Evolutionary conservation across 2,329 filamentous ascomycete genomes (phyloP).

Genomic region (Didymella pinodella): DNA sequence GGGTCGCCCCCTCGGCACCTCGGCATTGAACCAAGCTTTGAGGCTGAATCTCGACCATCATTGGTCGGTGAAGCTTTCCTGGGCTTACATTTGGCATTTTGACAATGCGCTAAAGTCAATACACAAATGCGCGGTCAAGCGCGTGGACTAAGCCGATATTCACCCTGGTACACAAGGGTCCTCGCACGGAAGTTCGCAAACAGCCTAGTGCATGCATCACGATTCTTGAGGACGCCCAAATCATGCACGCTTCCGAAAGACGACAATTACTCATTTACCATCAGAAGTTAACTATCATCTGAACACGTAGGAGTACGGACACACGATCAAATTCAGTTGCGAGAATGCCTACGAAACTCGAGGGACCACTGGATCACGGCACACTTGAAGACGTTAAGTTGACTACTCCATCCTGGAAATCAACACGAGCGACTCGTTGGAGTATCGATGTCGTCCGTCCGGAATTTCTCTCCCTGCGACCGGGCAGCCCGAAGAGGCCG

Average conservation of each 20-base stretch:
- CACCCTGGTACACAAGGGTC: background rate
- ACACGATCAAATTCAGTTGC: background rate
- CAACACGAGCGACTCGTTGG: constrained; percentile 38
- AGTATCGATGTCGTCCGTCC: constrained; percentile 44
- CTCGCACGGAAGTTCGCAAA: constrained; percentile 10
- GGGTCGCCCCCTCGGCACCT: constrained; percentile 20
- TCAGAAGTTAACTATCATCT: background rate
- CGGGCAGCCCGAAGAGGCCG: constrained; percentile 31
- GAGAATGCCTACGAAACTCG: constrained; percentile 41
- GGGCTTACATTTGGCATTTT: background rate
- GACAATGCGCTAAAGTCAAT: background rate
- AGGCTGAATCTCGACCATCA: background rate
- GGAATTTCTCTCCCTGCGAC: constrained; percentile 38
- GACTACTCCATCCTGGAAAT: constrained; percentile 38
- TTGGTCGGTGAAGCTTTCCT: constrained; percentile 1
- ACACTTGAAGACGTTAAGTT: constrained; percentile 37
- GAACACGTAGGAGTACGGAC: background rate
- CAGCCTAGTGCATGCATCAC: constrained; percentile 3
- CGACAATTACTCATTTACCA: background rate
- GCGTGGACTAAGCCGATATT: background rate
- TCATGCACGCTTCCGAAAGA: background rate
- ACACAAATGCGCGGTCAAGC: background rate
- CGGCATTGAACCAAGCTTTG: constrained; percentile 6
- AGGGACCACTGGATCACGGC: constrained; percentile 40
- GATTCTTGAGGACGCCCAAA: background rate